A percentile compares a stretch with the other conserved stretches of the same genome.
phyloP scores from a whole-genome alignment of 352 stramenopile genomes.

The Phytophthora meadii region DNA sequence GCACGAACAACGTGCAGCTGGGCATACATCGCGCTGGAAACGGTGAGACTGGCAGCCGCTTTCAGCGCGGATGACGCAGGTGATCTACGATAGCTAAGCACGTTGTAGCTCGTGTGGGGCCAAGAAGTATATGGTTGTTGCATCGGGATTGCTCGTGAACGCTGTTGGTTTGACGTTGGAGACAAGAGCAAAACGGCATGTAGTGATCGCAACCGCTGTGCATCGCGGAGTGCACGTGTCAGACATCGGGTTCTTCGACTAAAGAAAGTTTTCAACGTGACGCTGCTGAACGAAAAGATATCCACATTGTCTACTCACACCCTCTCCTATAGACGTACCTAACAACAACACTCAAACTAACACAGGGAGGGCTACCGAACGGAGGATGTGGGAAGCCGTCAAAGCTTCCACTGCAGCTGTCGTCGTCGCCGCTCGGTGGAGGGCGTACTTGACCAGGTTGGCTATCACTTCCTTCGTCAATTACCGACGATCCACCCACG shows the following conservation, averaged over 20 bases:
- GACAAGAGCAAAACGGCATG: background rate
- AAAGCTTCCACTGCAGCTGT: conserved; percentile 14
- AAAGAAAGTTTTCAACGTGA: too few relatives aligned
- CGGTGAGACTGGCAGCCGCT: conserved; percentile 1
- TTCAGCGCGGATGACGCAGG: background rate
- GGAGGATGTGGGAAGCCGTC: too few relatives aligned
- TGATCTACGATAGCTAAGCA: background rate
- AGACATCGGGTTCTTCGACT: too few relatives aligned
- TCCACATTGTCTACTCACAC: too few relatives aligned
- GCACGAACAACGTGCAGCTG: conserved; percentile 15
- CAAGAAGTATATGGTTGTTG: background rate
- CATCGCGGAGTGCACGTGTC: background rate
- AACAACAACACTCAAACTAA: too few relatives aligned
- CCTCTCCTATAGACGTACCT: too few relatives aligned
- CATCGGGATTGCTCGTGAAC: background rate
- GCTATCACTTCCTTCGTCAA: background rate
- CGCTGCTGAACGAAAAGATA: too few relatives aligned
- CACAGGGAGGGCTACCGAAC: too few relatives aligned
- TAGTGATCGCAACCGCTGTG: background rate
- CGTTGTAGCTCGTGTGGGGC: background rate
- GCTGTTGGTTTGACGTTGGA: background rate
- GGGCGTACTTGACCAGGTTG: too few relatives aligned
- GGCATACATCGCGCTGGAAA: conserved; percentile 2
- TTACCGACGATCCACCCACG: conserved; percentile 1
- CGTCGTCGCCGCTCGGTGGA: background rate